phyloP scores from a whole-genome alignment of 1,139 yeast species.

The Yamadazyma friedrichii region DNA sequence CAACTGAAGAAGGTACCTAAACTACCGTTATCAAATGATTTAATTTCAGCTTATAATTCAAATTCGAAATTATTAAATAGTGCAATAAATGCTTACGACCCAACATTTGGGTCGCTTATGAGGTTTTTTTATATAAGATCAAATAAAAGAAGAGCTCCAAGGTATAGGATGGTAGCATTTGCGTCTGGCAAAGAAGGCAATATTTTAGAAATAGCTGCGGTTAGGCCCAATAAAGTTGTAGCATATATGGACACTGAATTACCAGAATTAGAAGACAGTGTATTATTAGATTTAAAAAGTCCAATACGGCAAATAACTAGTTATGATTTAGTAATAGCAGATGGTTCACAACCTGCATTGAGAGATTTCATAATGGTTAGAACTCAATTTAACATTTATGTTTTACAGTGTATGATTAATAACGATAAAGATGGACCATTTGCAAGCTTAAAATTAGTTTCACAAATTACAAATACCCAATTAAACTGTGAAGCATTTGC shows the following conservation, averaged over 20 bases:
- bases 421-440: constrained; percentile 1
- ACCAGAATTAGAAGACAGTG: constrained; percentile 21
- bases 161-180: constrained; percentile 27
- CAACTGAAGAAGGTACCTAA: neutral
- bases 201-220: constrained; percentile 13
- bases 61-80: constrained; percentile 25
- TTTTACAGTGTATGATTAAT: constrained; percentile 21
- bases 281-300: constrained; percentile 21
- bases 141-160: constrained; percentile 6
- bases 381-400: constrained; percentile 25
- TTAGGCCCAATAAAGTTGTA: constrained; percentile 7
- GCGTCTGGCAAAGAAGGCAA: constrained; percentile 33
- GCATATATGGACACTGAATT: constrained; percentile 9
- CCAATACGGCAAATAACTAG: constrained; percentile 42
- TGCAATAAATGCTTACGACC: constrained; percentile 31
- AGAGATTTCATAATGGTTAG: constrained; percentile 26
- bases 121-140: constrained; percentile 20
- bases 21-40: constrained; percentile 23
- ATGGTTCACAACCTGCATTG: constrained; percentile 13
- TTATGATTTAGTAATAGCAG: constrained; percentile 14
- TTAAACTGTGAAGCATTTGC: constrained; percentile 38
- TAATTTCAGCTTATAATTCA: constrained; percentile 22
- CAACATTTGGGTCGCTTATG: constrained; percentile 29
- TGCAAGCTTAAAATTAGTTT: constrained; percentile 20
- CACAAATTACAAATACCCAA: constrained; percentile 20